phyloP scores from a whole-genome alignment of 371 early-diverging fungal species.

The Mortierella sp. region DNA sequence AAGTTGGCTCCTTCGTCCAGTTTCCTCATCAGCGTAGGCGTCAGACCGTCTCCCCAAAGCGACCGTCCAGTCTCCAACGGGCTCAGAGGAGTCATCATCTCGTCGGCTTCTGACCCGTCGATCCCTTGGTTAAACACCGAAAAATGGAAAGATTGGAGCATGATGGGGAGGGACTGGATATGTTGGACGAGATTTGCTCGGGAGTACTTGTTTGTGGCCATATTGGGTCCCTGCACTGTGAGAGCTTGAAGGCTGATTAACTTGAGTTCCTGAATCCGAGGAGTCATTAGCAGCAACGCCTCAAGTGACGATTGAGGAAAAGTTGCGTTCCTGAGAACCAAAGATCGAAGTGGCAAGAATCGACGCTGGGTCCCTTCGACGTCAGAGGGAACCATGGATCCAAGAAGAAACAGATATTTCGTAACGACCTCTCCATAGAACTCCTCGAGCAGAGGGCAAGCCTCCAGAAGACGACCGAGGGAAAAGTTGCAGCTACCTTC shows the following conservation, averaged over 20 bases:
- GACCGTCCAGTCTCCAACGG: not conserved
- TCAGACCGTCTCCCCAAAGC: not conserved
- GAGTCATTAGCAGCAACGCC: not conserved
- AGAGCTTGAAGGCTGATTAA: not conserved
- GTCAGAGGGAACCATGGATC: not conserved
- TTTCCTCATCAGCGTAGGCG: not conserved
- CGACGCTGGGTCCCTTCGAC: not conserved
- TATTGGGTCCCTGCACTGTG: not conserved
- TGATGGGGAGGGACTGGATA: not conserved
- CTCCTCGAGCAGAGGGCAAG: not conserved
- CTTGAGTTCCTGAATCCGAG: constrained; percentile 1
- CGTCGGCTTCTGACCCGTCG: not conserved
- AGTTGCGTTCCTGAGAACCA: not conserved
- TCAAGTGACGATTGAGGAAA: not conserved
- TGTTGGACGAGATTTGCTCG: not conserved
- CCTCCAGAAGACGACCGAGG: not conserved
- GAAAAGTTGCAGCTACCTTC: not conserved
- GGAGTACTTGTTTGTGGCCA: not conserved
- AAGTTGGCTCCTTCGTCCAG: not conserved
- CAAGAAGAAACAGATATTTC: not conserved
- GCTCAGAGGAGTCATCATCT: not conserved
- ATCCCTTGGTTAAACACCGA: not conserved
- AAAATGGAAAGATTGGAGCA: constrained; percentile 1
- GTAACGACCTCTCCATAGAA: not conserved
- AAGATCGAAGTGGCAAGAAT: not conserved